These are phyloP conservation scores for Piper longum DNA, from an alignment of 164 flowering plant genomes.

Conservation along the genomic window DNA sequence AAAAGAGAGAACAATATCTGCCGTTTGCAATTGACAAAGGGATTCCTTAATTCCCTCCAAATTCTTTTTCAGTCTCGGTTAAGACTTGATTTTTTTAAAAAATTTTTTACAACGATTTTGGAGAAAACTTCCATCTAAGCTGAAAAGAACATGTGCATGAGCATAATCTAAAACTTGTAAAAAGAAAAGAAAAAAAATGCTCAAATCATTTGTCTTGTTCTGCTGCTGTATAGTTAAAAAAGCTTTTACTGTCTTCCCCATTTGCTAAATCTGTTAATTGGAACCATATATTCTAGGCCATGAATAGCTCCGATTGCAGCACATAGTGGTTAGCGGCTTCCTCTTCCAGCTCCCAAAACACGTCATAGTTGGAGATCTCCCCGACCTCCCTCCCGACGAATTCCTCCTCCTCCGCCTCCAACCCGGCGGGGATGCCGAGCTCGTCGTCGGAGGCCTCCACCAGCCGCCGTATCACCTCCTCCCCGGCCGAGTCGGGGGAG, in stretches of 20 bases:
- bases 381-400: background rate
- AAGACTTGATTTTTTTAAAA: too few species aligned
- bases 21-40: too few species aligned
- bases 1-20: too few species aligned
- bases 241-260: background rate
- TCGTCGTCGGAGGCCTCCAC: slow-evolving; percentile 14
- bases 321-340: slow-evolving; percentile 5
- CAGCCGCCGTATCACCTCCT: slow-evolving; percentile 6
- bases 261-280: background rate
- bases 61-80: too few species aligned
- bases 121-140: too few species aligned
- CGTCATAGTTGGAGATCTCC: slow-evolving; percentile 5
- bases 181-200: too few species aligned
- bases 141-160: too few species aligned
- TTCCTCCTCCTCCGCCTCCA: background rate
- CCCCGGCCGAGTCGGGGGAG: background rate
- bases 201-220: too few species aligned
- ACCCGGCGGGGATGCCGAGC: slow-evolving; percentile 7
- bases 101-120: too few species aligned
- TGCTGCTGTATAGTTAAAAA: background rate
- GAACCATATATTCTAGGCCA: background rate
- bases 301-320: slow-evolving; percentile 4
- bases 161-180: too few species aligned
- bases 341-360: slow-evolving; percentile 8
- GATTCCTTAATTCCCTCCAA: too few species aligned